Percentiles rank a stretch among this genome's conserved stretches.
These are phyloP conservation scores for Guyanaporus albipodus DNA, from an alignment of 768 basidiomycete genomes.

Conservation along the genomic window DNA sequence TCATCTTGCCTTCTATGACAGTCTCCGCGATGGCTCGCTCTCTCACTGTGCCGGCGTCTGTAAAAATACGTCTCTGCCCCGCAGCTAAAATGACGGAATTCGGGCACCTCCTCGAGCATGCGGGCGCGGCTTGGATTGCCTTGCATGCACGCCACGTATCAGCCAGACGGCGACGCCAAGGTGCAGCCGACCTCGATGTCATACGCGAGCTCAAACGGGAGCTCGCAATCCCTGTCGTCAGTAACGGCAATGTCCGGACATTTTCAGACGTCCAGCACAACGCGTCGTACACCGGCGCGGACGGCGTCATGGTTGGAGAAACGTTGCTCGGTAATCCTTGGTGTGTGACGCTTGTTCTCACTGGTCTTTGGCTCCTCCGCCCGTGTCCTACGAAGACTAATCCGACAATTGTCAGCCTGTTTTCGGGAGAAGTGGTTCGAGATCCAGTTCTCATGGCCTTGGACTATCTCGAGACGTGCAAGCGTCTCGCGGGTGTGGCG, in stretches of 20 bases:
- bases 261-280: conserved; percentile 57
- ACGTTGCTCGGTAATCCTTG: conserved; percentile 71
- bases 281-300: conserved; percentile 52
- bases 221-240: conserved; percentile 57
- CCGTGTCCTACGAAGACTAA: neutral
- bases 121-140: conserved; percentile 67
- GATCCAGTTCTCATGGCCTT: conserved; percentile 65
- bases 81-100: conserved; percentile 51
- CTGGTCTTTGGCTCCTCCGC: too few relatives aligned
- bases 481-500: conserved; percentile 46
- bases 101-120: conserved; percentile 54
- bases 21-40: conserved; percentile 63
- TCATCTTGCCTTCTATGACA: conserved; percentile 21
- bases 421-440: conserved; percentile 44
- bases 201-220: conserved; percentile 53
- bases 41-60: conserved; percentile 59
- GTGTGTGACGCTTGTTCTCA: conserved; percentile 38
- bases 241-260: conserved; percentile 73
- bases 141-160: conserved; percentile 74
- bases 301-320: conserved; percentile 81
- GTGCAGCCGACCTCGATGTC: conserved; percentile 61
- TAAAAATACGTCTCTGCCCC: conserved; percentile 61
- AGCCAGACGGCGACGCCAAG: conserved; percentile 63
- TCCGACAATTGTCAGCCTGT: conserved; percentile 46
- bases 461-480: conserved; percentile 66